Base-by-base conservation (phyloP, 75 land plant species). In the Cunninghamia lanceolata region DNA sequence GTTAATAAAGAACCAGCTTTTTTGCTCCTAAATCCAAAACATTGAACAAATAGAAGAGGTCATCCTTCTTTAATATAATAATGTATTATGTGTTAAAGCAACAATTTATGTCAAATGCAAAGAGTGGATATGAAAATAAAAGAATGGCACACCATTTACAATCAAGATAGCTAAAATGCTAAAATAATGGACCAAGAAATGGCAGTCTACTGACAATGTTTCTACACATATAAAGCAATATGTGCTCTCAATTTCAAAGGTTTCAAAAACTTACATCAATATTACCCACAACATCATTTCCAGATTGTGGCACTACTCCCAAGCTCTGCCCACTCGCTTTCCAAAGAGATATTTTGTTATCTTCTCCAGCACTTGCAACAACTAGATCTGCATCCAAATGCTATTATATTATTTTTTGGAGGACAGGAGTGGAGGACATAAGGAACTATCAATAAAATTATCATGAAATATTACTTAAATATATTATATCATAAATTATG, bases 301-400 rank as follows among this genome's bases (percentile, higher is more conserved):
- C 84, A 73, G 84, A 75, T 13, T 86, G 92, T 30, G 92, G 90
- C 3, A 91, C 90, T 16, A 86, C 87, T 56, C 86, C 90, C 42
- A 91, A 46, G 38, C 70, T 68, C 86, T 91, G 89, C 21, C 90
- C 88, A 50, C 73, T 80, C 53, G 84, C 88, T 85, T 84, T 86
- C 92, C 92, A 91, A 46, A 91, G 74, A 1, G 92, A 91, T 50
- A 91, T 91, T 79, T 88, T 91, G 50, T 86, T 78, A 75, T 91
- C 92, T 83, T 91, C 92, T 53, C 92, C 92, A 42, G 92, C 90
- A 86, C 90, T 91, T n/a, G 92, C 92, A 74, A 91, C 88, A 45
- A 91, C 92, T 81, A 88, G 79, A 89, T 91, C 92, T 91, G 92
- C 59, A 82, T 34, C 74, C 25, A 70, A 32, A 30, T 70, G 35